Evolutionary conservation across 192 early-diverging fungal genomes (phyloP).

Genomic region (Coemansia sp.): DNA sequence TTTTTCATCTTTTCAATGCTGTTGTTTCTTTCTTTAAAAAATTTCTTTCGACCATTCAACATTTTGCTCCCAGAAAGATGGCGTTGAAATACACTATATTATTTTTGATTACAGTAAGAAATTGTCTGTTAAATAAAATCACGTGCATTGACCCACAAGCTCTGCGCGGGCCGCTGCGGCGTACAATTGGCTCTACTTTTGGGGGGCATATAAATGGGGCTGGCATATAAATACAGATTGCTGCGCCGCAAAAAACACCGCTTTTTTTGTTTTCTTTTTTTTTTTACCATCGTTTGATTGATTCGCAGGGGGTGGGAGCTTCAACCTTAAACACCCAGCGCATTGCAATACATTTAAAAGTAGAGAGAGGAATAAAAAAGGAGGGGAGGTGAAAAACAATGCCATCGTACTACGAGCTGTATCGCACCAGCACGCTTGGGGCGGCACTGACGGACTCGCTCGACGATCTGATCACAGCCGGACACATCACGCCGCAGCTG

Average conservation of each 20-base stretch:
- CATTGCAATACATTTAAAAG: no score
- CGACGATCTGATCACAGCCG: constrained; percentile 90
- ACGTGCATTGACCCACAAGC: constrained; percentile 8
- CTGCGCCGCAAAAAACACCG: not conserved
- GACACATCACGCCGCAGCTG: constrained; percentile 87
- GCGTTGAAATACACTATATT: not conserved
- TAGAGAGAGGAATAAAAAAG: no score
- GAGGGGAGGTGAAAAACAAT: constrained; percentile 10
- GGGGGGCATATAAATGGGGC: constrained; percentile 7
- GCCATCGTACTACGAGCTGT: constrained; percentile 73
- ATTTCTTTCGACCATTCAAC: not conserved
- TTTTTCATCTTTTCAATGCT: not conserved
- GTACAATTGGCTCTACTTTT: not conserved
- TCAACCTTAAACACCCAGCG: no score
- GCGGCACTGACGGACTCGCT: constrained; percentile 92
- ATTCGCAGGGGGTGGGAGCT: no score
- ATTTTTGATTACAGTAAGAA: not conserved
- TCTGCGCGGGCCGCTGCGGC: not conserved
- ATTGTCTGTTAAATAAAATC: not conserved
- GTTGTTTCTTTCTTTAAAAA: not conserved
- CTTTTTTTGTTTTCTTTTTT: not conserved
- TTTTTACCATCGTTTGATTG: not conserved
- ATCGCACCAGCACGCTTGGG: constrained; percentile 79
- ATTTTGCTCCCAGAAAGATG: not conserved
- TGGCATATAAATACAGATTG: constrained; percentile 8